phyloP scores from a whole-genome alignment of 768 basidiomycete species.

The Lactarius quietus region DNA sequence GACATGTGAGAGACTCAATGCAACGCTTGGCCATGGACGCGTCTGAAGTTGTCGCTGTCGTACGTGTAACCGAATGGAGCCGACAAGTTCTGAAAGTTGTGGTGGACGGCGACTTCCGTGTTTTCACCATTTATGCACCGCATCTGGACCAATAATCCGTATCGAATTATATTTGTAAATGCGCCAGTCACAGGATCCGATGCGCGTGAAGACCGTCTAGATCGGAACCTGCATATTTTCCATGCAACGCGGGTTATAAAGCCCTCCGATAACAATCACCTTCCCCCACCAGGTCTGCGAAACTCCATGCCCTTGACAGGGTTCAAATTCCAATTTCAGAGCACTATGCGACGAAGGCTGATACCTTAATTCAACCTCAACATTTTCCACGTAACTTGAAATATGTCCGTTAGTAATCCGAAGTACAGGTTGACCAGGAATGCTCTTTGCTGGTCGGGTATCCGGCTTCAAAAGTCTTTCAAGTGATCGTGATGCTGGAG shows the following conservation, averaged over 20 bases:
- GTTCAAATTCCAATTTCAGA: background rate
- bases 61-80: background rate
- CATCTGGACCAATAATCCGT: slow-evolving; percentile 3
- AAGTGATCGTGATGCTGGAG: background rate
- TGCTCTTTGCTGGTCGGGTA: background rate
- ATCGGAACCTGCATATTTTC: background rate
- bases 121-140: slow-evolving; percentile 7
- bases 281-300: background rate
- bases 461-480: background rate
- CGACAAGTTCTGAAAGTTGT: background rate
- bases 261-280: background rate
- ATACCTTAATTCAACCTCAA: background rate
- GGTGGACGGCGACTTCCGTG: slow-evolving; percentile 17
- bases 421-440: background rate
- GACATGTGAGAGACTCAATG: background rate
- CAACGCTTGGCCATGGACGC: background rate
- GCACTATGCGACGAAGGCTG: background rate
- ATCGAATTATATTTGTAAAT: slow-evolving; percentile 6
- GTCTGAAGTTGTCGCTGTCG: background rate
- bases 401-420: background rate
- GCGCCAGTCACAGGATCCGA: background rate
- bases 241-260: background rate
- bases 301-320: background rate
- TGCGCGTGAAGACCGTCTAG: background rate
- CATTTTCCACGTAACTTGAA: background rate